A percentile compares a stretch with the other conserved stretches of the same genome.
phyloP scores from a whole-genome alignment of 805 yeast genomes.

The Zygotorulaspora florentina region DNA sequence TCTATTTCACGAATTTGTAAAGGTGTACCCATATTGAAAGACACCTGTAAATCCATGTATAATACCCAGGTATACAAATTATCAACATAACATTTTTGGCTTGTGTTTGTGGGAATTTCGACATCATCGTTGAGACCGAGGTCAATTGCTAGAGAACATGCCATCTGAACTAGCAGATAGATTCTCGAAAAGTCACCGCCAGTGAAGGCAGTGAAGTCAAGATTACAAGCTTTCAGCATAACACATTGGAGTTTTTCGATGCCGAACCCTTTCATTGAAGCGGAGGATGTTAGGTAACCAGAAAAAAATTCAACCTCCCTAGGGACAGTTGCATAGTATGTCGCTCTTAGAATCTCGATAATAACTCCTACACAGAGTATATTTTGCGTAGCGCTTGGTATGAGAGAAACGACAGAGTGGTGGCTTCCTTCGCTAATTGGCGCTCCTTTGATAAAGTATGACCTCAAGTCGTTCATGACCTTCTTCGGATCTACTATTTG shows the following conservation, averaged over 20 bases:
- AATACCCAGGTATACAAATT: conserved; percentile 2
- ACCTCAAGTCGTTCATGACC: not conserved
- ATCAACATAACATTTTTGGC: not conserved
- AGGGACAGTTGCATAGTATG: conserved; percentile 1
- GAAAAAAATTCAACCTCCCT: conserved; percentile 2
- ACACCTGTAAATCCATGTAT: conserved; percentile 2
- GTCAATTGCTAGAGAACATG: conserved; percentile 1
- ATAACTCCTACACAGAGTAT: conserved; percentile 2
- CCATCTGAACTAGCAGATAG: conserved; percentile 2
- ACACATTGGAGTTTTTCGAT: conserved; percentile 4
- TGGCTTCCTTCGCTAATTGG: not conserved
- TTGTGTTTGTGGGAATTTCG: not conserved
- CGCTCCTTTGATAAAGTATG: not conserved
- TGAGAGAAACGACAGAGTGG: not conserved
- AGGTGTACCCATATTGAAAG: conserved; percentile 2
- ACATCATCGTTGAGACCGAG: conserved; percentile 1
- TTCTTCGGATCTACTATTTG: conserved; percentile 2
- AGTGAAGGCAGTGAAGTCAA: conserved; percentile 1
- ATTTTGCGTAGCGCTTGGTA: not conserved
- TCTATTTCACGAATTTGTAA: not conserved
- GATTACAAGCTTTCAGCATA: not conserved
- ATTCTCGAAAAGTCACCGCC: conserved; percentile 4
- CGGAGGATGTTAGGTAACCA: conserved; percentile 3
- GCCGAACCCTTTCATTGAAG: not conserved
- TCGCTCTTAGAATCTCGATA: conserved; percentile 1